Conservation (phyloP, 805 yeast genomes). For the Cephaloascus fragrans region DNA sequence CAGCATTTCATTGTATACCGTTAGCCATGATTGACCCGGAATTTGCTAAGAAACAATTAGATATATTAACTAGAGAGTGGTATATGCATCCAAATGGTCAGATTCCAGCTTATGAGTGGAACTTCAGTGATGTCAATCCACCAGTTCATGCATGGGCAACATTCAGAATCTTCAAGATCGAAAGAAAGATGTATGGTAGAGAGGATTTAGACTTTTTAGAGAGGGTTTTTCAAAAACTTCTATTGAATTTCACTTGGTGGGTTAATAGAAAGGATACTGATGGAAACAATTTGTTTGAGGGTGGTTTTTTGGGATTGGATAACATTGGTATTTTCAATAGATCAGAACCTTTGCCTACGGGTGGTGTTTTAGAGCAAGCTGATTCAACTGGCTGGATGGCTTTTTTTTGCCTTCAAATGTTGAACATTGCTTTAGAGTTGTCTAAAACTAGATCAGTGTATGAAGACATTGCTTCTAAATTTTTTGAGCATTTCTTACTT, state of each 20-base stretch:
- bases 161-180: conserved; percentile 78
- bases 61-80: conserved; percentile 85
- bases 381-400: conserved; percentile 99
- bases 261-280: conserved; percentile 81
- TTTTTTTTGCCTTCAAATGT: conserved; percentile 80
- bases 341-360: conserved; percentile 88
- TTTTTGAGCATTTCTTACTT: conserved; percentile 83
- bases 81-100: conserved; percentile 98
- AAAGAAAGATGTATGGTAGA: conserved; percentile 72
- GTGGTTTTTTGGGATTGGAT: conserved; percentile 89
- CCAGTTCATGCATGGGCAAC: conserved; percentile 98
- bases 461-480: conserved; percentile 89
- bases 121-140: conserved; percentile 90
- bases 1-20: conserved; percentile 91
- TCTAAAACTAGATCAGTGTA: conserved; percentile 80
- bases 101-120: conserved; percentile 95
- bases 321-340: conserved; percentile 89
- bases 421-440: conserved; percentile 83
- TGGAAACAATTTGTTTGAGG: conserved; percentile 87
- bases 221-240: conserved; percentile 83
- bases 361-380: conserved; percentile 85
- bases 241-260: conserved; percentile 95
- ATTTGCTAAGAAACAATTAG: conserved; percentile 83
- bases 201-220: conserved; percentile 80
- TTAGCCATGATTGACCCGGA: conserved; percentile 89